phyloP scores from a whole-genome alignment of 2,329 filamentous ascomycete species.

The Lecanosticta acicola region DNA sequence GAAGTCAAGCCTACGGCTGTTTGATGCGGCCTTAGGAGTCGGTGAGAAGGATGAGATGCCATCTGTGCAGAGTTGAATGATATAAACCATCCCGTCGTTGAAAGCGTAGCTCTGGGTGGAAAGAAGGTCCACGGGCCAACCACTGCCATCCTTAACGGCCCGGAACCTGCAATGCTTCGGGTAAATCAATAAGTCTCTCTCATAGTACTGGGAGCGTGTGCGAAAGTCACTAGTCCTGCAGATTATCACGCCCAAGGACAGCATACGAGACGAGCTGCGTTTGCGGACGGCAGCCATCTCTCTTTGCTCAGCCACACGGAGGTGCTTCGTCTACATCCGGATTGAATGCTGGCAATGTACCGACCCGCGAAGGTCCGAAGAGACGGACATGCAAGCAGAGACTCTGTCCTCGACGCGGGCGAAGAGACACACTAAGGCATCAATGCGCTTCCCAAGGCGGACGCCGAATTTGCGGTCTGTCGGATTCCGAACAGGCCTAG shows the following conservation, averaged over 20 bases:
- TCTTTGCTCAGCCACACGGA: background rate
- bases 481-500: background rate
- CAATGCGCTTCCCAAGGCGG: background rate
- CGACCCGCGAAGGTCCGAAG: background rate
- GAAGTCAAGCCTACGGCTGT: no score
- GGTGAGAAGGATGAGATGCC: no score
- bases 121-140: background rate
- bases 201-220: background rate
- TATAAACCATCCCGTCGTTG: background rate
- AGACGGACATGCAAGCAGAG: background rate
- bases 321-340: background rate
- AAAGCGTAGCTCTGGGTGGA: background rate
- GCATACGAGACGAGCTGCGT: background rate
- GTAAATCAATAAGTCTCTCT: background rate
- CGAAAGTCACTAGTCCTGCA: background rate
- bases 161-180: background rate
- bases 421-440: background rate
- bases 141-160: background rate
- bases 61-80: no score
- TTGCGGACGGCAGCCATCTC: background rate
- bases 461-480: background rate
- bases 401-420: background rate
- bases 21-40: no score
- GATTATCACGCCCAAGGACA: background rate
- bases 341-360: background rate